Percentiles rank a stretch among this genome's conserved stretches.
Conservation (phyloP, 106 monocot species). For the Dendrobium catenatum region DNA sequence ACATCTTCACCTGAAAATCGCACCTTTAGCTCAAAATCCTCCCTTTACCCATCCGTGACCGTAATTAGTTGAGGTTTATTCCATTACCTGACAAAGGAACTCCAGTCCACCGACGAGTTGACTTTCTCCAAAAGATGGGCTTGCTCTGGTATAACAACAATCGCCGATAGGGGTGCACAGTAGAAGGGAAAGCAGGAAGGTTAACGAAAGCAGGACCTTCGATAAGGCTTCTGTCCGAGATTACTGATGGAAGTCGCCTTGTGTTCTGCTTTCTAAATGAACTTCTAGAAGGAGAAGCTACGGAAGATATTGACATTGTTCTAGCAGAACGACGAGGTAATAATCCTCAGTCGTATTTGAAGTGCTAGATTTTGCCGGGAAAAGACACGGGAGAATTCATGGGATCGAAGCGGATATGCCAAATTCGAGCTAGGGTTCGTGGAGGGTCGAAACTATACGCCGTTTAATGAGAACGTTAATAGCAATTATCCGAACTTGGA, state of each 20-base stretch:
- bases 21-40: neutral
- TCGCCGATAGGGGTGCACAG: neutral
- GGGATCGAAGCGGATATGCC: neutral
- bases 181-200: neutral
- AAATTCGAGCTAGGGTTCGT: neutral
- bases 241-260: neutral
- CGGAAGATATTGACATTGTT: neutral
- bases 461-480: no score
- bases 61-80: neutral
- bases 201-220: neutral
- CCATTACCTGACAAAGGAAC: conserved; percentile 7
- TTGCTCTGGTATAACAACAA: neutral
- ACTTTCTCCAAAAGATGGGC: neutral
- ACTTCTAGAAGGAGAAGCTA: neutral
- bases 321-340: neutral
- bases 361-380: neutral
- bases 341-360: neutral
- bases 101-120: neutral
- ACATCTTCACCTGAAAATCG: conserved; percentile 26
- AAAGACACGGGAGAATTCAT: neutral
- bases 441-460: neutral
- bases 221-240: neutral
- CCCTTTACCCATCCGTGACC: neutral
- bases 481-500: no score
- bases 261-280: neutral